phyloP scores from a whole-genome alignment of 176 grass and related monocot species.

The Rhynchospora pubera region DNA sequence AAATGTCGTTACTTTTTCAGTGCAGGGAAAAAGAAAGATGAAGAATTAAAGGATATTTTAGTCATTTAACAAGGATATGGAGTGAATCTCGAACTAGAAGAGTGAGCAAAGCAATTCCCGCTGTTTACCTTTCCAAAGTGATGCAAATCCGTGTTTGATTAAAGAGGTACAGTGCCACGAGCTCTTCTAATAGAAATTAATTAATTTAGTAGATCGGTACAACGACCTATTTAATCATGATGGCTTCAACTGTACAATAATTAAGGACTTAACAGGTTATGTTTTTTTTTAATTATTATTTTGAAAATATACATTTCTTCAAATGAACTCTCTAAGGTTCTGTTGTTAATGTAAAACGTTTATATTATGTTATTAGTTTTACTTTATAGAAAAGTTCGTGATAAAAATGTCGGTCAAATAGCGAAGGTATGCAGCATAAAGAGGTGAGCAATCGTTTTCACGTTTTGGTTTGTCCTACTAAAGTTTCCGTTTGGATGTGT shows the following conservation, averaged over 20 bases:
- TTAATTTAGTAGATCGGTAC: not conserved
- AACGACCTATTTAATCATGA: not conserved
- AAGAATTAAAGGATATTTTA: no score
- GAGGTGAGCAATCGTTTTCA: no score
- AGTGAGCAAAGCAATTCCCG: not conserved
- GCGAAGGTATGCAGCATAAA: no score
- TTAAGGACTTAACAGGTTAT: no score
- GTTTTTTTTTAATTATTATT: not conserved
- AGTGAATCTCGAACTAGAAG: no score
- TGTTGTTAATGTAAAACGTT: not conserved
- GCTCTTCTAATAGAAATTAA: not conserved
- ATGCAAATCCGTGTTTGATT: slow-evolving; percentile 15
- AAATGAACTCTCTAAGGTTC: not conserved
- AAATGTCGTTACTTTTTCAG: no score
- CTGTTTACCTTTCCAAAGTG: slow-evolving; percentile 6
- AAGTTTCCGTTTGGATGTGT: no score
- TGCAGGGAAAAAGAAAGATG: no score
- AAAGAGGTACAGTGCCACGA: not conserved
- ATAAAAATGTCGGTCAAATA: not conserved
- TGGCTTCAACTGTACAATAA: not conserved
- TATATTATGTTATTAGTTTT: not conserved
- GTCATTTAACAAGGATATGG: no score
- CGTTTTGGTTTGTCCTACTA: no score
- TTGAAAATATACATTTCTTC: not conserved
- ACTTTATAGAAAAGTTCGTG: not conserved